Conservation (phyloP, 257 asterid genomes). For the Nicotiana attenuata region DNA sequence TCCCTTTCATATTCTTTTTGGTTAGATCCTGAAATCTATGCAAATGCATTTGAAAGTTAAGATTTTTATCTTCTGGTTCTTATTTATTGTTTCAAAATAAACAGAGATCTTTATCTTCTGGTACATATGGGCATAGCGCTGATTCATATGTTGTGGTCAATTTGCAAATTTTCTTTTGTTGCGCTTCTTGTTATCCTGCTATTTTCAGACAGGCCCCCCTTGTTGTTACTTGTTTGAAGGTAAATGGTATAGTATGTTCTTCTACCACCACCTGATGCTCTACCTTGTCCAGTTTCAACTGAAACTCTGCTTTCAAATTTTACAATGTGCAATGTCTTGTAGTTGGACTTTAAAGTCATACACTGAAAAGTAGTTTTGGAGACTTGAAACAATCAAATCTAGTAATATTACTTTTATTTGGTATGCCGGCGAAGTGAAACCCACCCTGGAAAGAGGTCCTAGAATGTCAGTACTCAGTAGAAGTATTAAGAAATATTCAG, state of each 20-base stretch:
- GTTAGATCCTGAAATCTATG: conserved; percentile 1
- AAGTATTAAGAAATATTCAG: not conserved
- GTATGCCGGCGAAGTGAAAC: not conserved
- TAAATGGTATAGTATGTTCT: not conserved
- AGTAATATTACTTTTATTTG: not conserved
- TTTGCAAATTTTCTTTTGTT: not conserved
- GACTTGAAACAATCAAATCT: not conserved
- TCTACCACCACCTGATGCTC: not conserved
- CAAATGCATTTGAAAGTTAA: not conserved
- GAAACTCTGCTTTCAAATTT: not conserved
- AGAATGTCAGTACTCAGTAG: not conserved
- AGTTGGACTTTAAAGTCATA: not conserved
- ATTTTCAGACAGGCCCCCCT: not conserved
- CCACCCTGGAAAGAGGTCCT: too few relatives aligned
- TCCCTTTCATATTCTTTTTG: not conserved
- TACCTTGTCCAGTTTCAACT: not conserved
- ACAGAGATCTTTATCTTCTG: not conserved
- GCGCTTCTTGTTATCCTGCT: not conserved
- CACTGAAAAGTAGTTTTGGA: not conserved
- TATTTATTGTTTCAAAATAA: not conserved
- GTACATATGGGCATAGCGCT: not conserved
- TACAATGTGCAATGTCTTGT: not conserved
- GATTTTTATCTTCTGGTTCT: not conserved
- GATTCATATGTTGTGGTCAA: not conserved
- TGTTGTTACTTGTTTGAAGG: not conserved